Conservation (phyloP, 176 grass and related monocot genomes). For the Sorghum bicolor region DNA sequence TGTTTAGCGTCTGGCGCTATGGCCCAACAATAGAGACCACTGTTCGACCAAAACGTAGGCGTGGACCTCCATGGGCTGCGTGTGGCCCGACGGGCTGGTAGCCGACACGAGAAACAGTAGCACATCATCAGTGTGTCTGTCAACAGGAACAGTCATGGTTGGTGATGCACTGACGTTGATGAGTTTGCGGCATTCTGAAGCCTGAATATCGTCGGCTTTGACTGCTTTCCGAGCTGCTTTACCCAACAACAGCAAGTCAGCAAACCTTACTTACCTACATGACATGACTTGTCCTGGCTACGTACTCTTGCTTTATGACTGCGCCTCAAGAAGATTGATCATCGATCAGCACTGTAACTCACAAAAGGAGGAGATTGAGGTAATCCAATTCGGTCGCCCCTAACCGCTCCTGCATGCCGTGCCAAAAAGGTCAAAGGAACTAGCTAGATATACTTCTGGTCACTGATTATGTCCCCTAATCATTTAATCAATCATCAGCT, state of each 20-base stretch:
- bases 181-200: neutral
- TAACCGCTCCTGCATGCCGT: neutral
- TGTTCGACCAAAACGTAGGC: neutral
- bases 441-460: neutral
- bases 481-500: constrained; percentile 6
- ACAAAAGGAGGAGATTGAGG: neutral
- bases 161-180: neutral
- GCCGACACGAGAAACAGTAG: neutral
- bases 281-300: neutral
- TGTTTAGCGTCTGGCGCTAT: neutral
- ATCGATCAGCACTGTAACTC: neutral
- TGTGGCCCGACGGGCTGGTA: neutral
- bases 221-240: neutral
- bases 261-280: neutral
- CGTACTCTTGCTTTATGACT: neutral
- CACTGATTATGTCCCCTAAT: neutral
- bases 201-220: neutral
- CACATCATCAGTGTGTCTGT: neutral
- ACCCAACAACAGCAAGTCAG: neutral
- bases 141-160: neutral
- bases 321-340: neutral
- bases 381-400: neutral
- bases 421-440: constrained; percentile 5
- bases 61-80: neutral
- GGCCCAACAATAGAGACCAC: neutral